These are phyloP conservation scores for Hibiscus tridactylites DNA, from an alignment of 345 rosid species.

Conservation along the genomic window DNA sequence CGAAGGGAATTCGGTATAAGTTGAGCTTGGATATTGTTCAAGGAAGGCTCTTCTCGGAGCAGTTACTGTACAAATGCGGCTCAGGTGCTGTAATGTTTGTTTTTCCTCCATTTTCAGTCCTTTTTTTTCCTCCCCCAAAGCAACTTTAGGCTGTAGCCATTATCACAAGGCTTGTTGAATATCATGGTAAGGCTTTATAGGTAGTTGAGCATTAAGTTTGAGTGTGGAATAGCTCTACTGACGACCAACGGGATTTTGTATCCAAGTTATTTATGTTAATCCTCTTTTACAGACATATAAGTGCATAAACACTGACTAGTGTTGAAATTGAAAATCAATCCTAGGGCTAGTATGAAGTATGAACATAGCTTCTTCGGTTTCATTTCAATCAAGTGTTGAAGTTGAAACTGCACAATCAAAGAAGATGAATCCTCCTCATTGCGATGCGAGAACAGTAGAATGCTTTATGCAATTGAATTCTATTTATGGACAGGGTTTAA, in stretches of 20 bases:
- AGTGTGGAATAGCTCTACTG: constrained; percentile 27
- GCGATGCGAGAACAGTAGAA: too few relatives aligned
- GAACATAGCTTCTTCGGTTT: background rate
- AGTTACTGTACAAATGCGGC: constrained; percentile 32
- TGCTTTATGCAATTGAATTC: too few relatives aligned
- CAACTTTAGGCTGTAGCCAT: constrained; percentile 20
- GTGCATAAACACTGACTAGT: too few relatives aligned
- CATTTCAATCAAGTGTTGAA: background rate
- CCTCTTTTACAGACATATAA: constrained; percentile 1
- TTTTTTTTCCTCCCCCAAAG: background rate
- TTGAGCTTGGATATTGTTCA: constrained; percentile 1
- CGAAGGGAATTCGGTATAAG: constrained; percentile 22
- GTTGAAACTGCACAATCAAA: too few relatives aligned
- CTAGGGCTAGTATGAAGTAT: background rate
- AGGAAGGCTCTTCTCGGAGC: constrained; percentile 11
- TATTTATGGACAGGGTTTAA: background rate
- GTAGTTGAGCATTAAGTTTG: constrained; percentile 21
- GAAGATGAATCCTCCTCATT: too few relatives aligned
- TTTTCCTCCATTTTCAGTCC: background rate
- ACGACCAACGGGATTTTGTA: constrained; percentile 32
- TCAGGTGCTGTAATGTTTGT: constrained; percentile 22
- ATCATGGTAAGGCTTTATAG: constrained; percentile 18
- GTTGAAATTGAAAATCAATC: too few relatives aligned
- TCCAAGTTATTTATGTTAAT: constrained; percentile 15
- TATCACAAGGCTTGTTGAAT: background rate